phyloP scores from a whole-genome alignment of 2,329 filamentous ascomycete genomes.

The Fusarium aywerte region DNA sequence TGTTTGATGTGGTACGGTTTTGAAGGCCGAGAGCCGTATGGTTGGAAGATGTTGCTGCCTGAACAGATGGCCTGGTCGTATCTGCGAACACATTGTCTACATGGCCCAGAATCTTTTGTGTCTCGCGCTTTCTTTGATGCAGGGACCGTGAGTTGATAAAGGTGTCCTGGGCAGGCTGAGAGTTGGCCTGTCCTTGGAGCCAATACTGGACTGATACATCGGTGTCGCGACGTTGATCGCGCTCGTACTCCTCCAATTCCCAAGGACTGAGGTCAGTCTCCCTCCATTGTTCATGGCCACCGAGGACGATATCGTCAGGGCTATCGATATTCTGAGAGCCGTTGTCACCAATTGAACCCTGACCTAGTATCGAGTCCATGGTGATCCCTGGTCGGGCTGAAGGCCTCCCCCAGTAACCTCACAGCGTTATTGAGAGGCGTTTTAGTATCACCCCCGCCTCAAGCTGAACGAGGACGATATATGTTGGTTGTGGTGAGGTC shows the following conservation, averaged over 20 bases:
- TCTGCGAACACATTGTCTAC: conserved; percentile 23
- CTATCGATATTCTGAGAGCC: conserved; percentile 11
- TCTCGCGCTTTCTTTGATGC: conserved; percentile 14
- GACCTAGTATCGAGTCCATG: conserved; percentile 12
- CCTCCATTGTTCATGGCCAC: conserved; percentile 11
- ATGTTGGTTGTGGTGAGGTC: conserved; percentile 12
- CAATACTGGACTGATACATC: conserved; percentile 16
- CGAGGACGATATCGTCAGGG: conserved; percentile 23
- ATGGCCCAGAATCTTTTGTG: conserved; percentile 15
- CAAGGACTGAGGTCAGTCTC: conserved; percentile 2
- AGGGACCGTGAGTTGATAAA: conserved; percentile 28
- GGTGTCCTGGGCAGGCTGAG: conserved; percentile 21
- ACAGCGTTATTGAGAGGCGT: conserved; percentile 19
- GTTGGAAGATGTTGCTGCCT: neutral
- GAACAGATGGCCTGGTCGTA: conserved; percentile 12
- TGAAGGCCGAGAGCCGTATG: neutral
- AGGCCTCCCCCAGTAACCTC: conserved; percentile 28
- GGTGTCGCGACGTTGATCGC: conserved; percentile 5
- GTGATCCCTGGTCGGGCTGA: conserved; percentile 2
- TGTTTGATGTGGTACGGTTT: neutral
- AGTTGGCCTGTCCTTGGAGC: conserved; percentile 26
- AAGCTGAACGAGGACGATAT: conserved; percentile 16
- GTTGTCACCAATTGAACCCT: conserved; percentile 1
- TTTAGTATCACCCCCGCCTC: conserved; percentile 29
- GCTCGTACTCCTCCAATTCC: conserved; percentile 8